These are phyloP conservation scores for Amylostereum chailletii DNA, from an alignment of 1,284 basidiomycete genomes.

Conservation along the genomic window DNA sequence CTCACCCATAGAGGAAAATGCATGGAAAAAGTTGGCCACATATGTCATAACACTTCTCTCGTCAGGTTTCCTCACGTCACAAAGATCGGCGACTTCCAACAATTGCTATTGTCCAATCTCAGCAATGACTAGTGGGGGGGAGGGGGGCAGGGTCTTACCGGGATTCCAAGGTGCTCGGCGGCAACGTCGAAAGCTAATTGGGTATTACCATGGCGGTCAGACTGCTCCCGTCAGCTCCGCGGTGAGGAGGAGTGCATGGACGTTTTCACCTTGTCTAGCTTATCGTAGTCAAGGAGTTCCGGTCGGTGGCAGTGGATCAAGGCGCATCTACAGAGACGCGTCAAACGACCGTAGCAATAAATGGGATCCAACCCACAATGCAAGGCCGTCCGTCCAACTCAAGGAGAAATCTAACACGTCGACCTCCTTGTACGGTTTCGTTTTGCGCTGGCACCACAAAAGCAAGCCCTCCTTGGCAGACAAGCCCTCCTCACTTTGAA, in stretches of 20 bases:
- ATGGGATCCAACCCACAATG: conserved; percentile 58
- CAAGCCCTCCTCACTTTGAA: conserved; percentile 84
- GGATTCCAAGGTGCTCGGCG: conserved; percentile 80
- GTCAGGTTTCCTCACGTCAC: conserved; percentile 81
- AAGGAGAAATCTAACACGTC: conserved; percentile 89
- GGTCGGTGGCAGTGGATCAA: conserved; percentile 96
- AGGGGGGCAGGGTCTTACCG: conserved; percentile 42
- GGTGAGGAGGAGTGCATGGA: not conserved
- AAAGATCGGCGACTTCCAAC: conserved; percentile 95
- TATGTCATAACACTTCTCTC: conserved; percentile 96
- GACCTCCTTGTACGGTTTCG: conserved; percentile 85
- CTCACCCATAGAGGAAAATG: conserved; percentile 92
- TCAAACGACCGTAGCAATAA: not conserved
- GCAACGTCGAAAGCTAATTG: conserved; percentile 82
- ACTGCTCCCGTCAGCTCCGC: conserved; percentile 26
- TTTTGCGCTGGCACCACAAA: conserved; percentile 97
- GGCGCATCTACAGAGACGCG: conserved; percentile 61
- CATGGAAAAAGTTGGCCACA: conserved; percentile 95
- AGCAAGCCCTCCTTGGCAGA: conserved; percentile 95
- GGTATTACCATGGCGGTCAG: conserved; percentile 75
- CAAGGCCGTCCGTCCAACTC: conserved; percentile 92
- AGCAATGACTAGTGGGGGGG: conserved; percentile 3
- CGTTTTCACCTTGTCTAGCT: conserved; percentile 60
- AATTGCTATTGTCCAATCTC: conserved; percentile 56
- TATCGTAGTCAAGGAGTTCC: conserved; percentile 85